A percentile compares a stretch with the other conserved stretches of the same genome.
phyloP scores from a whole-genome alignment of 2,329 filamentous ascomycete genomes.

The Aspergillus hiratsukae region DNA sequence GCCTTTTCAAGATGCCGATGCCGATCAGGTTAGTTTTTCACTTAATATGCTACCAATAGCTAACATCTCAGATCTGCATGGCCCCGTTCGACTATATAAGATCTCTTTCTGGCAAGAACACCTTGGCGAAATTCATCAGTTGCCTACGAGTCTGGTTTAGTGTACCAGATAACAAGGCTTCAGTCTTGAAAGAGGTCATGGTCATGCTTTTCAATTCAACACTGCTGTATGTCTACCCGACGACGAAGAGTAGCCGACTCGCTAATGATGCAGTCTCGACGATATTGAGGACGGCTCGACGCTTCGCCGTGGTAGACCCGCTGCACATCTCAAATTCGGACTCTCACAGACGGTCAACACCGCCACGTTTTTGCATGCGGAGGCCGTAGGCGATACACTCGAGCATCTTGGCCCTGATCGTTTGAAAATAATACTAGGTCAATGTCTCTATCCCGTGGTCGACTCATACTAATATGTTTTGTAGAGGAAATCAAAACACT shows the following conservation, averaged over 20 bases:
- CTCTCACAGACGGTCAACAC: not conserved
- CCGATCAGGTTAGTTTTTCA: not conserved
- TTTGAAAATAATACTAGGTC: not conserved
- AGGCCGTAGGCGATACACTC: not conserved
- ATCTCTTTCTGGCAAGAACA: slow-evolving; percentile 7
- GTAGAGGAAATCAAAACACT: slow-evolving; percentile 11
- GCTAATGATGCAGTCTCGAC: not conserved
- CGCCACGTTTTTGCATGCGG: not conserved
- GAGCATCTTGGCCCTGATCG: not conserved
- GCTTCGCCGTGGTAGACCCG: not conserved
- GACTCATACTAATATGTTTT: too few species aligned
- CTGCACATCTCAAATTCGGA: not conserved
- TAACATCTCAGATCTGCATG: slow-evolving; percentile 1
- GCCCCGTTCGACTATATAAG: slow-evolving; percentile 4
- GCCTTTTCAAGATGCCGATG: not conserved
- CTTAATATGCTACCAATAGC: not conserved
- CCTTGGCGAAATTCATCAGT: slow-evolving; percentile 2
- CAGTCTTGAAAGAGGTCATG: not conserved
- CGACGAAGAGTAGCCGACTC: not conserved
- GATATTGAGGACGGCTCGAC: not conserved
- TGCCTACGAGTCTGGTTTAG: slow-evolving; percentile 4
- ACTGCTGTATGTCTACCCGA: not conserved
- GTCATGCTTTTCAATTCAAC: slow-evolving; percentile 4
- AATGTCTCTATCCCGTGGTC: too few species aligned
- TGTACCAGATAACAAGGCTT: not conserved